Conservation (phyloP, 176 grass and related monocot genomes). For the Chrysopogon serrulatus region DNA sequence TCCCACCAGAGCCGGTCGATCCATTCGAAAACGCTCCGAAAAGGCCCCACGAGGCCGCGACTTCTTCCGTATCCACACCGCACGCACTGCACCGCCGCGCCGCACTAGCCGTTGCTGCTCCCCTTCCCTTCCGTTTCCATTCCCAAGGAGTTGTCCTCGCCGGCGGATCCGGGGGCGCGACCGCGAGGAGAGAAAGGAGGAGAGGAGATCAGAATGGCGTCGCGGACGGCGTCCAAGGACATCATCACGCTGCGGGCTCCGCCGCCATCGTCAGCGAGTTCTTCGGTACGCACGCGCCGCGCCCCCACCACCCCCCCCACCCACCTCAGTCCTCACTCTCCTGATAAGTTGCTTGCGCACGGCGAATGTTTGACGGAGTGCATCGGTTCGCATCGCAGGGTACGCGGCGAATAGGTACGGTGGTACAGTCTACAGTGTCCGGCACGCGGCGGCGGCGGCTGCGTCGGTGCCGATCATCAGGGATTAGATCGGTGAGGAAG, state of each 20-base stretch:
- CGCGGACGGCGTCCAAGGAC: constrained; percentile 88
- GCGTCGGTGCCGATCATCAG: not conserved
- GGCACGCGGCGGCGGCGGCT: not conserved
- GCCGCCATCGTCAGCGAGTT: constrained; percentile 98
- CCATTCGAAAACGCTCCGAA: constrained; percentile 28
- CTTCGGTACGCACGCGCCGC: constrained; percentile 51
- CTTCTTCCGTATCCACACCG: not conserved
- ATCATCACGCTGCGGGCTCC: constrained; percentile 98
- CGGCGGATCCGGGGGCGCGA: not conserved
- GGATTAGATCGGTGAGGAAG: not conserved
- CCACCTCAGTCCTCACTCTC: not conserved
- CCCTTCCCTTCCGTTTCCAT: not conserved
- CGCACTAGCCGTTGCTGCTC: constrained; percentile 25
- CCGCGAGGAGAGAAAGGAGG: not conserved
- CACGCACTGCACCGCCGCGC: not conserved
- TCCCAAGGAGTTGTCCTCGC: not conserved
- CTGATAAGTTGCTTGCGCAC: not conserved
- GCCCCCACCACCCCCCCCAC: too few relatives aligned
- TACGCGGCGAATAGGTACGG: constrained; percentile 95
- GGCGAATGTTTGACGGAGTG: constrained; percentile 27
- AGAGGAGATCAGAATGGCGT: constrained; percentile 51
- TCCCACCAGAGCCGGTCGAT: not conserved
- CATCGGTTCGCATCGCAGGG: constrained; percentile 42
- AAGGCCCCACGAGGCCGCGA: not conserved
- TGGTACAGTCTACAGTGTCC: too few relatives aligned